These are phyloP conservation scores for Dictyostelium discoideum DNA, from an alignment of 78 protist genomes.

Conservation along the genomic window dicty_2.7 NC_007091.3:4224001-4224500, in stretches of 20 bases:
- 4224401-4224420: conserved; percentile 62
- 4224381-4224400: conserved; percentile 43
- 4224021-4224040: conserved; percentile 14
- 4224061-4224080: conserved; percentile 49
- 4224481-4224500: conserved; percentile 77
- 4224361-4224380: conserved; percentile 84
- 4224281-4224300: conserved; percentile 73
- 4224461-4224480: conserved; percentile 44
- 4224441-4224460: conserved; percentile 53
- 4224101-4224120: conserved; percentile 97
- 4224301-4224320: not conserved
- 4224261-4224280: conserved; percentile 77
- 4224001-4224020: conserved; percentile 37
- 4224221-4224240: conserved; percentile 8
- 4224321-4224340: conserved; percentile 23
- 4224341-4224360: conserved; percentile 66
- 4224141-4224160: conserved; percentile 73
- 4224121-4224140: conserved; percentile 97
- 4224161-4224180: not conserved
- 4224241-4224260: conserved; percentile 63
- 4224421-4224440: conserved; percentile 71
- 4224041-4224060: conserved; percentile 79
- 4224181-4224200: conserved; percentile 33
- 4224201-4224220: conserved; percentile 40
- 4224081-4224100: conserved; percentile 89